These are phyloP conservation scores for Cutaneotrichosporon sp. DNA, from an alignment of 1,284 basidiomycete species.

Conservation along the genomic window DNA sequence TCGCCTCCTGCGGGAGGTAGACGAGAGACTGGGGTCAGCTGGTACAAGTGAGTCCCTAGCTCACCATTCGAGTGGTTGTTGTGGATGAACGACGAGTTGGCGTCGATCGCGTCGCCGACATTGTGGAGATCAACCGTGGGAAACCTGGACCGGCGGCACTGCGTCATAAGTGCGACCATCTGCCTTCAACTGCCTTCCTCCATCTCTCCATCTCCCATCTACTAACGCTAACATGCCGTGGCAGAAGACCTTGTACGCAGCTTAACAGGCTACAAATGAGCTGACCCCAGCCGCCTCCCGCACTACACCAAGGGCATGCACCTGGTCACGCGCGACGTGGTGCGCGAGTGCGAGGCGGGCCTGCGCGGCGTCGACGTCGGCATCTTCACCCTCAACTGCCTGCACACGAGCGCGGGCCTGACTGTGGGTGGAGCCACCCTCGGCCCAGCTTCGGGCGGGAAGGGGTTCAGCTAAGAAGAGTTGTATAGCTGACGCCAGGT, in stretches of 20 bases:
- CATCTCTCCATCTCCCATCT: too few species aligned
- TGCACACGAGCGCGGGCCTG: constrained; percentile 87
- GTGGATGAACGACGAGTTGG: neutral
- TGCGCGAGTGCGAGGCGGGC: constrained; percentile 70
- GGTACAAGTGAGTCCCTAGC: neutral
- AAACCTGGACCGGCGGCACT: neutral
- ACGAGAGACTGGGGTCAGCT: constrained; percentile 37
- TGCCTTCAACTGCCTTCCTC: neutral
- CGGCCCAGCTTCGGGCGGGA: too few species aligned
- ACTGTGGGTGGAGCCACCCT: constrained; percentile 82
- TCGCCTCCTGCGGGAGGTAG: constrained; percentile 46
- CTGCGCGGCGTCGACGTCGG: constrained; percentile 68
- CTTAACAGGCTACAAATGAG: neutral
- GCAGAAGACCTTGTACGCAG: constrained; percentile 76
- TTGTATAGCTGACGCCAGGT: constrained; percentile 29
- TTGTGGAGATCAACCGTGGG: neutral
- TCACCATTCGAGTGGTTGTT: constrained; percentile 16
- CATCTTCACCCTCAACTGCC: constrained; percentile 61
- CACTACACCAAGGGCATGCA: constrained; percentile 63
- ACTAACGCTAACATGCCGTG: constrained; percentile 74
- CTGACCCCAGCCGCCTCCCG: constrained; percentile 43
- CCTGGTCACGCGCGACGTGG: constrained; percentile 79
- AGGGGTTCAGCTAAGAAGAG: neutral
- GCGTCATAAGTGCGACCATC: neutral
- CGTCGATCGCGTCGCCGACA: neutral